Evolutionary conservation across 2,329 filamentous ascomycete species (phyloP).

Genomic region (Cryphonectria carpinicola): DNA sequence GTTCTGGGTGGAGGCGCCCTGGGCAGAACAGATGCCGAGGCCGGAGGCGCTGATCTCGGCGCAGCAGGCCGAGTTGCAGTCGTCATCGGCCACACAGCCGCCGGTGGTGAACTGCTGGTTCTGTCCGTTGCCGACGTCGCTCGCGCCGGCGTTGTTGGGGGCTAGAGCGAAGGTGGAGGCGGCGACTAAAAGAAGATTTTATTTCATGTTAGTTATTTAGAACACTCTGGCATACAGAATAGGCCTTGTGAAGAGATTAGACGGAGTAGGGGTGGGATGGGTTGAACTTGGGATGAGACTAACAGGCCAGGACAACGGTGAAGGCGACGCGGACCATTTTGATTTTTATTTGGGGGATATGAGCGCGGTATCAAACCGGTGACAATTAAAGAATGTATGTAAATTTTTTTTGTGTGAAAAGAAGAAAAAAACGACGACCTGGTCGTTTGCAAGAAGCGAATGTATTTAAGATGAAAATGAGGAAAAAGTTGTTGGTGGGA

Average conservation of each 20-base stretch:
- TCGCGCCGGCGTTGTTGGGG: slow-evolving; percentile 39
- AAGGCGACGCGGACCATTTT: slow-evolving; percentile 40
- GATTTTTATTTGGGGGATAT: slow-evolving; percentile 44
- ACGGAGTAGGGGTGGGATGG: background rate
- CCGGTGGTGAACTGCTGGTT: slow-evolving; percentile 40
- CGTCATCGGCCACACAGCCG: slow-evolving; percentile 39
- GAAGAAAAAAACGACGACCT: slow-evolving; percentile 19
- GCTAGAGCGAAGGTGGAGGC: slow-evolving; percentile 35
- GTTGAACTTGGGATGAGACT: slow-evolving; percentile 13
- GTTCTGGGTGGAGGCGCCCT: slow-evolving; percentile 38
- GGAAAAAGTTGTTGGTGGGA: background rate
- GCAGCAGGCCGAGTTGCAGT: slow-evolving; percentile 38
- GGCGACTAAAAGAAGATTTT: slow-evolving; percentile 31
- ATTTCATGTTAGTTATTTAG: background rate
- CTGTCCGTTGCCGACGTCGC: slow-evolving; percentile 37
- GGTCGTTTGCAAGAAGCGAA: slow-evolving; percentile 10
- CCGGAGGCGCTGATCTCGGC: slow-evolving; percentile 35
- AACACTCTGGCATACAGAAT: background rate
- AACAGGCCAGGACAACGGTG: slow-evolving; percentile 36
- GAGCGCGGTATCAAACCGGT: slow-evolving; percentile 31
- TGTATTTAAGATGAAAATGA: slow-evolving; percentile 1
- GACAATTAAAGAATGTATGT: background rate
- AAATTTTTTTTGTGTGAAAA: background rate
- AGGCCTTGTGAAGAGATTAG: background rate
- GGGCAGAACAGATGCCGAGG: slow-evolving; percentile 39